phyloP scores from a whole-genome alignment of 768 basidiomycete species.

The Calocybe gangraenosa region DNA sequence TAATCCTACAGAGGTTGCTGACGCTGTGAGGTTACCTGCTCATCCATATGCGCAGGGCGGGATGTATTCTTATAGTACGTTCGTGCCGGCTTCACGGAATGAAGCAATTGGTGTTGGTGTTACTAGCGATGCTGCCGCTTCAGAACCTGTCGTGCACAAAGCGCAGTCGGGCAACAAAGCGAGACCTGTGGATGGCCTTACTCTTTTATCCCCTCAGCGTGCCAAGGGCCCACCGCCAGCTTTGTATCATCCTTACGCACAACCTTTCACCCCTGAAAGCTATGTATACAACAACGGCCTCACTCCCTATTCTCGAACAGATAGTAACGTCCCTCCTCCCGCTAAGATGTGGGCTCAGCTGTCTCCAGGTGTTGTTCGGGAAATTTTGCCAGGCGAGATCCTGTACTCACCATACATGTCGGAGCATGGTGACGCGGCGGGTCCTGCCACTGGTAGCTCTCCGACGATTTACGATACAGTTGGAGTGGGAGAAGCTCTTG shows the following conservation, averaged over 20 bases:
- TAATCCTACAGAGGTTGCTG: constrained; percentile 18
- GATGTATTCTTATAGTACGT: constrained; percentile 22
- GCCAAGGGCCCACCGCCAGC: constrained; percentile 36
- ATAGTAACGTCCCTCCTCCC: constrained; percentile 35
- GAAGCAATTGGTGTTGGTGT: constrained; percentile 9
- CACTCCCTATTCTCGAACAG: constrained; percentile 26
- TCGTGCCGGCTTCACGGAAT: constrained; percentile 7
- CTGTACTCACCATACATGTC: constrained; percentile 44
- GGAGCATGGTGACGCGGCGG: constrained; percentile 14
- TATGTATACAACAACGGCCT: constrained; percentile 29
- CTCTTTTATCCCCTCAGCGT: constrained; percentile 23
- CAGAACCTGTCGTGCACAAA: too few relatives aligned
- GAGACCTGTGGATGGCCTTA: background rate
- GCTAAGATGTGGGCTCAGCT: constrained; percentile 51
- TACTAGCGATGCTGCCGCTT: constrained; percentile 32
- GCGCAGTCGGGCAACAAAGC: too few relatives aligned
- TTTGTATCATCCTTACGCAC: constrained; percentile 41
- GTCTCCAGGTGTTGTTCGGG: constrained; percentile 39
- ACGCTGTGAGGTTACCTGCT: constrained; percentile 30
- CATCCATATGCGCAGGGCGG: constrained; percentile 52
- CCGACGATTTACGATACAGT: constrained; percentile 43
- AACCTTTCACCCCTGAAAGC: constrained; percentile 26
- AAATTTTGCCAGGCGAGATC: constrained; percentile 41
- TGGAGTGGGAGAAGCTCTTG: constrained; percentile 62
- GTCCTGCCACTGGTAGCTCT: constrained; percentile 19